phyloP scores from a whole-genome alignment of 176 grass and related monocot genomes.

The Avena insularis region DNA sequence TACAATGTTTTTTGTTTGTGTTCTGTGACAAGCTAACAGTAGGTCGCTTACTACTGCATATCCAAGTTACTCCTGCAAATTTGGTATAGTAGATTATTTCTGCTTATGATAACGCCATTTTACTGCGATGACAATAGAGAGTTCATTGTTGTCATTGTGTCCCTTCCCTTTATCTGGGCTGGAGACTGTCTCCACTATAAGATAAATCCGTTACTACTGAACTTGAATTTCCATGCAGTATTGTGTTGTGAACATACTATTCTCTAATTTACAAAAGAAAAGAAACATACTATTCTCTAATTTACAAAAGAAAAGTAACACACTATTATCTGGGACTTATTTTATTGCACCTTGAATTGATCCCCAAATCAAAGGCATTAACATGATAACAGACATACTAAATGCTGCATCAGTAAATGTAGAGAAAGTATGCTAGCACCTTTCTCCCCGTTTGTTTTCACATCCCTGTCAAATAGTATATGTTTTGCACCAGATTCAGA shows the following conservation, averaged over 20 bases:
- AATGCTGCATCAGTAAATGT: neutral
- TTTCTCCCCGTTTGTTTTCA: neutral
- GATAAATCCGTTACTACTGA: neutral
- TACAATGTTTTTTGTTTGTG: neutral
- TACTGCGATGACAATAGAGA: neutral
- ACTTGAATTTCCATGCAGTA: neutral
- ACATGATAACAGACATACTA: neutral
- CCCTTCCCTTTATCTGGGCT: neutral
- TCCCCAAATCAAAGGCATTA: neutral
- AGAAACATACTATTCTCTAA: neutral
- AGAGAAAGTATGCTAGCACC: neutral
- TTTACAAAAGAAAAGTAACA: too few species aligned
- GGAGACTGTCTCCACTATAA: neutral
- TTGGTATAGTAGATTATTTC: neutral
- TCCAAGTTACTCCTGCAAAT: neutral
- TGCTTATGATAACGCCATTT: neutral
- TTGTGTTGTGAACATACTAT: neutral
- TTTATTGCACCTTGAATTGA: neutral
- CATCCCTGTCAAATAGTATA: neutral
- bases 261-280: neutral
- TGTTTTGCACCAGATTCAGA: neutral
- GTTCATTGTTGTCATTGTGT: neutral
- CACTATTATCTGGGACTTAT: neutral
- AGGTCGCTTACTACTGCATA: neutral
- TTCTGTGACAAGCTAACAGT: neutral